phyloP scores from a whole-genome alignment of 1,139 yeast species.

The Saccharomyces pastorianus region DNA sequence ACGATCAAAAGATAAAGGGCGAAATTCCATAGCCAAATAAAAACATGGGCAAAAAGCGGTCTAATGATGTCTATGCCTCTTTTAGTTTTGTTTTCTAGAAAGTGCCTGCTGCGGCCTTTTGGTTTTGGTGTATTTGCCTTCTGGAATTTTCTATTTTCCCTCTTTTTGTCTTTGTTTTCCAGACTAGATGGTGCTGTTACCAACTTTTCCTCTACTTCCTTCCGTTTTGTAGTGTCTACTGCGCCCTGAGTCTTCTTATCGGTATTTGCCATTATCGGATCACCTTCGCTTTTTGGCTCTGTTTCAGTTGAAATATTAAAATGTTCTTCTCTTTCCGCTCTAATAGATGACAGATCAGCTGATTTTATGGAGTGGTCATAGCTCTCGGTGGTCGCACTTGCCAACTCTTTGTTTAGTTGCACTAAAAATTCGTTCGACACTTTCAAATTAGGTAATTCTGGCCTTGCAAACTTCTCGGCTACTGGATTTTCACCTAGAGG shows the following conservation, averaged over 20 bases:
- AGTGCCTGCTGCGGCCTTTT: neutral
- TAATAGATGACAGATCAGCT: neutral
- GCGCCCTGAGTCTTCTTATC: neutral
- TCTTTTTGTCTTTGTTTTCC: neutral
- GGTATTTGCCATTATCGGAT: slow-evolving; percentile 6
- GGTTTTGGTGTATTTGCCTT: neutral
- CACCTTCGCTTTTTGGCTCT: slow-evolving; percentile 8
- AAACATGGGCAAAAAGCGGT: neutral
- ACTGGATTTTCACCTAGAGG: neutral
- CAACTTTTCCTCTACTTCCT: neutral
- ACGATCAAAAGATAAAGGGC: slow-evolving; percentile 6
- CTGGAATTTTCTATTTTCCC: neutral
- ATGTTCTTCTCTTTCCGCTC: neutral
- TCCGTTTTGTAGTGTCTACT: slow-evolving; percentile 10
- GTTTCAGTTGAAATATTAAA: neutral
- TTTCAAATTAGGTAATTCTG: slow-evolving; percentile 10
- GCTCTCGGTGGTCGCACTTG: neutral
- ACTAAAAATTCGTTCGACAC: slow-evolving; percentile 10
- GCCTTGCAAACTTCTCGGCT: slow-evolving; percentile 1
- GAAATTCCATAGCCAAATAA: slow-evolving; percentile 5
- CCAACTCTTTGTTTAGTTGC: slow-evolving; percentile 2
- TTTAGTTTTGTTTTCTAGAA: neutral
- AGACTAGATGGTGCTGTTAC: neutral
- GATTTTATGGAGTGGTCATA: neutral
- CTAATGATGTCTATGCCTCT: neutral